A percentile compares a stretch with the other conserved stretches of the same genome.
phyloP scores from a whole-genome alignment of 2,329 filamentous ascomycete genomes.

The Venturia effusa region DNA sequence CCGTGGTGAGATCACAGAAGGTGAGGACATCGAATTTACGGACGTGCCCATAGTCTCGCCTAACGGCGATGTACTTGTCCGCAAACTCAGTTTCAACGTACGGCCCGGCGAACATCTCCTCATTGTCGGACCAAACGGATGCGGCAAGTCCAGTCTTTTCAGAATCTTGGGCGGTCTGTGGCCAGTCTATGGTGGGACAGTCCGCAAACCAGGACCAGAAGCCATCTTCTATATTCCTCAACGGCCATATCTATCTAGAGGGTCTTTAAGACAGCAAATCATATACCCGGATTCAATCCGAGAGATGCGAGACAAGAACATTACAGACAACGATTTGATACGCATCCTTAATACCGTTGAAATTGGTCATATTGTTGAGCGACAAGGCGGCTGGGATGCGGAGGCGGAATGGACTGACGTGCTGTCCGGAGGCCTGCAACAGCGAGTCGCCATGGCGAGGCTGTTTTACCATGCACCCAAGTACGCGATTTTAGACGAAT shows the following conservation, averaged over 20 bases:
- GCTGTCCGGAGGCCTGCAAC: constrained; percentile 82
- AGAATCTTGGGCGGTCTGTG: constrained; percentile 91
- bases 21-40: constrained; percentile 71
- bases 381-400: constrained; percentile 78
- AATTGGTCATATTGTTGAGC: constrained; percentile 70
- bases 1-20: constrained; percentile 72
- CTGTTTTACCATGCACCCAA: constrained; percentile 87
- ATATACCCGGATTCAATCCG: constrained; percentile 87
- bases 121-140: constrained; percentile 93
- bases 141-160: constrained; percentile 93
- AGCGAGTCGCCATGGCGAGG: constrained; percentile 91
- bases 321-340: constrained; percentile 71
- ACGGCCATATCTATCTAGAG: constrained; percentile 82
- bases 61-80: constrained; percentile 86
- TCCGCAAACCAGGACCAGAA: constrained; percentile 80
- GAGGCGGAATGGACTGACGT: constrained; percentile 97
- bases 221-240: constrained; percentile 99
- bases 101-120: constrained; percentile 80
- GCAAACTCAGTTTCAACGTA: constrained; percentile 76
- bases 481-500: constrained; percentile 95
- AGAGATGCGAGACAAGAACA: constrained; percentile 74
- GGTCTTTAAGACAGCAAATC: constrained; percentile 89
- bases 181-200: constrained; percentile 93
- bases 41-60: constrained; percentile 93
- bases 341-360: constrained; percentile 68